Evolutionary conservation across 1,284 basidiomycete genomes (phyloP).

Genomic region (Megacollybia platyphylla): DNA sequence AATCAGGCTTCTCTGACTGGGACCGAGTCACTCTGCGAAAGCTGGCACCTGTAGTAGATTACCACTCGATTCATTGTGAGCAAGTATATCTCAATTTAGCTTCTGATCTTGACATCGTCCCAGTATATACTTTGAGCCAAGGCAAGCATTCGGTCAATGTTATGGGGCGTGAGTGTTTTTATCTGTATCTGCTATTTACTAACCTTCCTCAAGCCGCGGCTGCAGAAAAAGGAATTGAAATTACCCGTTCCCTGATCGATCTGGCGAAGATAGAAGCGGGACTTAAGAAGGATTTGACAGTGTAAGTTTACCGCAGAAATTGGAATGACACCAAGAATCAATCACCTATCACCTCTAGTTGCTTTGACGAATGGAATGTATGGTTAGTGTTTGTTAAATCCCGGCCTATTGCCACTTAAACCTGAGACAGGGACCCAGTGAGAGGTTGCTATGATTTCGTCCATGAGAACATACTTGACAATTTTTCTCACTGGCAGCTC

Average conservation of each 20-base stretch:
- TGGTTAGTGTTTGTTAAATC: conserved; percentile 21
- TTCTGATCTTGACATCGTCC: neutral
- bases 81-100: neutral
- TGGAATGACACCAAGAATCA: neutral
- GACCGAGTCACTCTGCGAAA: conserved; percentile 23
- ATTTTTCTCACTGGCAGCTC: conserved; percentile 13
- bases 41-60: conserved; percentile 25
- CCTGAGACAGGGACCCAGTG: conserved; percentile 20
- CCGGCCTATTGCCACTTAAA: neutral
- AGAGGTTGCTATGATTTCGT: conserved; percentile 14
- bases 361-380: conserved; percentile 52
- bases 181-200: neutral
- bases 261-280: conserved; percentile 24
- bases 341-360: conserved; percentile 11
- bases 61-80: conserved; percentile 25
- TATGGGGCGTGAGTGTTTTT: conserved; percentile 21
- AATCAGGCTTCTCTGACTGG: conserved; percentile 33
- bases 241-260: conserved; percentile 32
- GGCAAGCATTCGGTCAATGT: conserved; percentile 27
- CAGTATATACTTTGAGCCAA: conserved; percentile 26
- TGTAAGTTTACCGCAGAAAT: conserved; percentile 13
- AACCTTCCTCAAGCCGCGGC: conserved; percentile 21
- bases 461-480: neutral
- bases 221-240: conserved; percentile 34
- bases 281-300: conserved; percentile 20